phyloP scores from a whole-genome alignment of 176 grass and related monocot species.

The Musa itinerans region DNA sequence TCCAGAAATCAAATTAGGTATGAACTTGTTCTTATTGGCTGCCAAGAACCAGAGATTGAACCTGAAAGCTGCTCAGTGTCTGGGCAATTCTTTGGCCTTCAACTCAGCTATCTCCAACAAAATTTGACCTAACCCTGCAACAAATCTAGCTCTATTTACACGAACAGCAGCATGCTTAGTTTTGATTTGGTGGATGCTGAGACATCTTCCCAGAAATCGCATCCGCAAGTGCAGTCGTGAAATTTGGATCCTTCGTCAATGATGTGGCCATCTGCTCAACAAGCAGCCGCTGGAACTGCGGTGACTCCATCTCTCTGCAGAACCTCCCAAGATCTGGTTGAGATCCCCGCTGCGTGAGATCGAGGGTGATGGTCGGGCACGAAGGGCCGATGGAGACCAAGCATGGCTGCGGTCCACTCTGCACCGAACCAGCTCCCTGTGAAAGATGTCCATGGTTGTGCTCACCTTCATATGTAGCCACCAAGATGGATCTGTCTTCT shows the following conservation, averaged over 20 bases:
- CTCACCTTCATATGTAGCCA: slow-evolving; percentile 90
- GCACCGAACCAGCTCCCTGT: neutral
- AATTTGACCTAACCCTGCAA: too few species aligned
- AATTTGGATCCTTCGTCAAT: slow-evolving; percentile 47
- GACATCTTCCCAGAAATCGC: slow-evolving; percentile 51
- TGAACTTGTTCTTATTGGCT: too few species aligned
- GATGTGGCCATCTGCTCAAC: slow-evolving; percentile 63
- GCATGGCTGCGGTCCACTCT: slow-evolving; percentile 34
- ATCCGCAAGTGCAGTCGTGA: slow-evolving; percentile 43
- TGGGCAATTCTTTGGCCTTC: too few species aligned
- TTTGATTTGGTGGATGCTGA: slow-evolving; percentile 26
- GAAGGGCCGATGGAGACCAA: slow-evolving; percentile 49
- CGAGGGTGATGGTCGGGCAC: slow-evolving; percentile 56
- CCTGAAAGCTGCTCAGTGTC: too few species aligned
- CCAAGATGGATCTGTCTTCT: slow-evolving; percentile 60
- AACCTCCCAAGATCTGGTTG: slow-evolving; percentile 27
- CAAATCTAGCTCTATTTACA: neutral
- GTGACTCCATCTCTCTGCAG: slow-evolving; percentile 32
- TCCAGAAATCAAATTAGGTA: too few species aligned
- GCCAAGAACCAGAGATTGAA: too few species aligned
- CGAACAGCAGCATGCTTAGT: slow-evolving; percentile 2
- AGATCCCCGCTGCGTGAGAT: slow-evolving; percentile 40
- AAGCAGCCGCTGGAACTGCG: slow-evolving; percentile 45
- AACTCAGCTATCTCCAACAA: too few species aligned
- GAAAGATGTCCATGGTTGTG: slow-evolving; percentile 58